Percentiles rank a stretch among this genome's conserved stretches.
phyloP scores from a whole-genome alignment of 305 asterid genomes.

The Fraxinus platypoda region DNA sequence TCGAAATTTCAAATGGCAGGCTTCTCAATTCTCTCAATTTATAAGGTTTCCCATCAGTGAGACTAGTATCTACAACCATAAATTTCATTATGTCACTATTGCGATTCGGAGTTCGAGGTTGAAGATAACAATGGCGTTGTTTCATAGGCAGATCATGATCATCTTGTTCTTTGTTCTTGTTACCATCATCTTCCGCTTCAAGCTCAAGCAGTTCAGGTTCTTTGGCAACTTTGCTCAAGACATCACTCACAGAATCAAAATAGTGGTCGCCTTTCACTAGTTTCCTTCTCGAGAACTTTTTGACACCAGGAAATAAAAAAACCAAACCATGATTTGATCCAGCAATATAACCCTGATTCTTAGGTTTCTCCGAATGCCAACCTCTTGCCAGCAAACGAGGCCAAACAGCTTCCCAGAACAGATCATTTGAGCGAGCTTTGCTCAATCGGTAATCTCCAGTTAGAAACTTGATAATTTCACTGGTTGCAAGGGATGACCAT shows the following conservation, averaged over 20 bases:
- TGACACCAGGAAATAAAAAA: conserved; percentile 64
- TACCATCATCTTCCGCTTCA: conserved; percentile 35
- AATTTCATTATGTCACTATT: conserved; percentile 37
- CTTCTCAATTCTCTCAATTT: conserved; percentile 52
- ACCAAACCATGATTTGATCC: conserved; percentile 46
- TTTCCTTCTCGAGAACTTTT: conserved; percentile 59
- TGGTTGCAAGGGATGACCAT: conserved; percentile 50
- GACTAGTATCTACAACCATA: conserved; percentile 68
- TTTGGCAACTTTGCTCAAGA: conserved; percentile 61
- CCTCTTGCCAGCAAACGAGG: conserved; percentile 84
- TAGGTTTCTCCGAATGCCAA: conserved; percentile 78
- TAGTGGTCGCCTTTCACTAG: conserved; percentile 58
- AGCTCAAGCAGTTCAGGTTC: conserved; percentile 69
- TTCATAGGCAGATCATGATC: conserved; percentile 37
- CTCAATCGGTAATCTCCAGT: conserved; percentile 73
- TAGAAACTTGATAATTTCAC: conserved; percentile 53
- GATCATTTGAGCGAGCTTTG: conserved; percentile 64
- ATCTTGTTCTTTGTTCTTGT: conserved; percentile 34
- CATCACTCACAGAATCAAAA: conserved; percentile 69
- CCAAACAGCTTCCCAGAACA: conserved; percentile 90
- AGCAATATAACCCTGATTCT: conserved; percentile 34
- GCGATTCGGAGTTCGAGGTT: conserved; percentile 62
- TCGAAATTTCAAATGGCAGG: conserved; percentile 41
- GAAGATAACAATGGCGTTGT: conserved; percentile 53
- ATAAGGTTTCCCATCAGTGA: conserved; percentile 30